These are phyloP conservation scores for Alopecurus myosuroides DNA, from an alignment of 176 grass and related monocot species.

Conservation along the genomic window DNA sequence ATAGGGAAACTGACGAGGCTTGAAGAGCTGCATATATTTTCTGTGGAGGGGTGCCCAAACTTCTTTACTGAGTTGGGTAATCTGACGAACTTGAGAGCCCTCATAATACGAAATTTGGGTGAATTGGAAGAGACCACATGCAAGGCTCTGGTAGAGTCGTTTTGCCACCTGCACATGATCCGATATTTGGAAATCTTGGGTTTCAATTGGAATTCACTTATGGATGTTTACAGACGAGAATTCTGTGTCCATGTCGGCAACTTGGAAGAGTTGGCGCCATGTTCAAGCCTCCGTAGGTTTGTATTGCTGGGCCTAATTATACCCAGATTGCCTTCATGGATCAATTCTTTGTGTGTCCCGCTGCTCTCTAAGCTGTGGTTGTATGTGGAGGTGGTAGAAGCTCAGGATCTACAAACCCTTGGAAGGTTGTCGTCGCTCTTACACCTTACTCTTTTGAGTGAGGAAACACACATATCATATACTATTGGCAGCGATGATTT, in stretches of 20 bases:
- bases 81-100: background rate
- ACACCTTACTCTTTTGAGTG: fast-evolving
- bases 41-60: background rate
- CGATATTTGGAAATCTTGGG: no score
- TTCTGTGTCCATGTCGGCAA: no score
- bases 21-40: background rate
- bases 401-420: background rate
- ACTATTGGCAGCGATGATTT: no score
- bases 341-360: background rate
- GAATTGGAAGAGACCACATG: no score
- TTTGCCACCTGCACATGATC: no score
- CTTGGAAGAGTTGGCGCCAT: no score
- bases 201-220: no score
- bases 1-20: background rate
- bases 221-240: no score
- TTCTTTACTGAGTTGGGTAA: background rate
- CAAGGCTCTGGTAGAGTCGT: no score
- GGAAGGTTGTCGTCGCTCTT: background rate
- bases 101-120: no score
- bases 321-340: background rate
- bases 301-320: background rate
- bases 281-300: background rate
- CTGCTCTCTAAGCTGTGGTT: background rate
- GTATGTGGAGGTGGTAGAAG: background rate
- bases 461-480: no score